phyloP scores from a whole-genome alignment of 768 basidiomycete species.

The Filobasidium floriforme region DNA sequence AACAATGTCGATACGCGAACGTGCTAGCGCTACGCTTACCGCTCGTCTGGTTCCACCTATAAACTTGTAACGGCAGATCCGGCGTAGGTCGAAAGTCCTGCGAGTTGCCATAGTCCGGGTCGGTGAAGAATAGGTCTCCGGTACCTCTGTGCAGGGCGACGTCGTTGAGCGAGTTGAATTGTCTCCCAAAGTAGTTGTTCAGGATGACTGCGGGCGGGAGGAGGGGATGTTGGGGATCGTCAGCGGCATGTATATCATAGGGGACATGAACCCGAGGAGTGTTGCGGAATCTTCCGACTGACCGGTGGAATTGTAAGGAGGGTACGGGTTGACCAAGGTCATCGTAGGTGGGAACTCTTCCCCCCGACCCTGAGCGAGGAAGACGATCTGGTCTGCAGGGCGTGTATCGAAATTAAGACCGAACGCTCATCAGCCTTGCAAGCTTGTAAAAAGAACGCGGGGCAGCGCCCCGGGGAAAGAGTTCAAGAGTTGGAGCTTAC shows the following conservation, averaged over 20 bases:
- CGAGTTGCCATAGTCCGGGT: conserved; percentile 57
- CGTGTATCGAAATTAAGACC: too few relatives aligned
- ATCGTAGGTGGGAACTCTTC: conserved; percentile 55
- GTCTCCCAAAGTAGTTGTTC: conserved; percentile 70
- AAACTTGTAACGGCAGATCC: conserved; percentile 66
- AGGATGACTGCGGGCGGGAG: conserved; percentile 49
- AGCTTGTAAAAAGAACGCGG: too few relatives aligned
- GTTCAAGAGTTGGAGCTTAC: too few relatives aligned
- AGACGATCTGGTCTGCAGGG: conserved; percentile 55
- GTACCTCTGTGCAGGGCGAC: conserved; percentile 62
- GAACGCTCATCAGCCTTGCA: too few relatives aligned
- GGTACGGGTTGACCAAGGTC: conserved; percentile 57
- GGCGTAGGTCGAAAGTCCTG: conserved; percentile 62
- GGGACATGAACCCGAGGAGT: too few relatives aligned
- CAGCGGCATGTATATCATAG: too few relatives aligned
- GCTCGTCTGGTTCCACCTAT: conserved; percentile 61
- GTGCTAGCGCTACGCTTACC: too few relatives aligned
- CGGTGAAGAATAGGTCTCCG: conserved; percentile 67
- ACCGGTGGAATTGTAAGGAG: conserved; percentile 60
- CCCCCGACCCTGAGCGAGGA: conserved; percentile 62
- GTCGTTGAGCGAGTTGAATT: conserved; percentile 77
- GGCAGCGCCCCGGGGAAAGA: too few relatives aligned
- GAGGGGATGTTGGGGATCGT: too few relatives aligned
- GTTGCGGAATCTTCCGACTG: too few relatives aligned
- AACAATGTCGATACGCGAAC: too few relatives aligned